These are phyloP conservation scores for Flueggea neowawraea DNA, from an alignment of 441 rosid genomes.

Conservation along the genomic window DNA sequence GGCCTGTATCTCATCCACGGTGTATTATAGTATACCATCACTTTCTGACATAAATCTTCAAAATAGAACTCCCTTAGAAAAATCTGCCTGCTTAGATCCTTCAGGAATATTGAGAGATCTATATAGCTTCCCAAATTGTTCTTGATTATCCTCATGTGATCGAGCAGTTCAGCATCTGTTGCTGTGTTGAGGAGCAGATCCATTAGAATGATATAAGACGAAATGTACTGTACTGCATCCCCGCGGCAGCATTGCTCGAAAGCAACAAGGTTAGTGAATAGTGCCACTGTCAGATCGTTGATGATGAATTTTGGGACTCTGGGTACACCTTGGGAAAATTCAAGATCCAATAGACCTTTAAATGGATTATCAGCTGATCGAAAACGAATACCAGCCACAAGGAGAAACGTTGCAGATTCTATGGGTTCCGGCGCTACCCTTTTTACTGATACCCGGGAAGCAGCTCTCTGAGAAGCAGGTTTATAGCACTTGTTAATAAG, in stretches of 20 bases:
- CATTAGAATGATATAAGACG: slow-evolving; percentile 1
- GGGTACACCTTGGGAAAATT: background rate
- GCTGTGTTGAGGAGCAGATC: slow-evolving; percentile 3
- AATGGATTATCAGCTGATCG: background rate
- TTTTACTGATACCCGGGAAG: too few relatives aligned
- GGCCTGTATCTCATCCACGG: background rate
- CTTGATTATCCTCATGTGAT: background rate
- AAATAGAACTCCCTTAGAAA: background rate
- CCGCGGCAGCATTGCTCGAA: slow-evolving; percentile 4
- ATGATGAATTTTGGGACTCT: background rate
- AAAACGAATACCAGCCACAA: background rate
- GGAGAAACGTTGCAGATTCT: background rate
- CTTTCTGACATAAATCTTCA: background rate
- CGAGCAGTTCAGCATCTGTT: background rate
- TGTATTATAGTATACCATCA: background rate
- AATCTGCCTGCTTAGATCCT: slow-evolving; percentile 1
- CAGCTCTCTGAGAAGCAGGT: background rate
- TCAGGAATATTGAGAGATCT: background rate
- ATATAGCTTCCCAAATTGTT: background rate
- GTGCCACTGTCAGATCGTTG: background rate
- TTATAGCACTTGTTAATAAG: background rate
- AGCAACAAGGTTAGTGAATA: slow-evolving; percentile 2
- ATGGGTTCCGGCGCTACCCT: background rate
- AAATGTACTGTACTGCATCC: background rate
- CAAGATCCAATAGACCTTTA: background rate